Base-by-base conservation (phyloP, 495 filamentous ascomycete species). In the Acidomyces sp. region DNA sequence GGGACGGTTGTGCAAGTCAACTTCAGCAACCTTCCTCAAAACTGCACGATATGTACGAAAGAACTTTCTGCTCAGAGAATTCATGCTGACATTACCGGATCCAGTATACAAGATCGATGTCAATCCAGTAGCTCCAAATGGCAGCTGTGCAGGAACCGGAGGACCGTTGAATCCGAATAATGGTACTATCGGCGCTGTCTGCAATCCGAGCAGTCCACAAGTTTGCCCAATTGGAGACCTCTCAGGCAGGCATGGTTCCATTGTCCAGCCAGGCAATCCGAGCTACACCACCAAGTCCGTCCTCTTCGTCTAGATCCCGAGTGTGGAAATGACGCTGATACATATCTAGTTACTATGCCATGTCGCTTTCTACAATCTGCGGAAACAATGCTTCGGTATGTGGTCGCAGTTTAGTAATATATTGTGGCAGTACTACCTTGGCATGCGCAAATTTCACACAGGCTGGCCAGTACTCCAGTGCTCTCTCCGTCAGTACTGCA, bases 191-290 rank as follows among this genome's bases (percentile, higher is more conserved):
- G 55, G 55, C 12, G 66, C 76, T 27, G 47, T 69, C 6, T 94
- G 86, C 61, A 66, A 88, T 60, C 29, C 62, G 6, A 57, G 55
- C 7, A 52, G 62, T 20, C 80, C 82, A 6, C 52, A 72, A 45
- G 80, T 75, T 0, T 94, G 86, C 65, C 75, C 92, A 58, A 74
- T 82, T 19, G 86, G 86, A 45, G 86, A 94, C 60, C 61, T 93
- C 37, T 69, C 72, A 48, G 86, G 86, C 52, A 94, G 93, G 67
- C 70, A 85, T 52, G 82, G 79, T 38, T 67, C 65, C 30, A 75
- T 87, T 55, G 19, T 4, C 3, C 67, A 59, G 25, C 65, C 21
- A 31, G 45, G 12, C 5, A 17, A 26, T 36, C 22, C 20, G 13
- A 32, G 2, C 21, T n/a, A n/a, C 11, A 20, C 18, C 33, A 20